Percentiles rank a stretch among this genome's conserved stretches.
Conservation (phyloP, 306 rosid species). For the Mimosa pudica region DNA sequence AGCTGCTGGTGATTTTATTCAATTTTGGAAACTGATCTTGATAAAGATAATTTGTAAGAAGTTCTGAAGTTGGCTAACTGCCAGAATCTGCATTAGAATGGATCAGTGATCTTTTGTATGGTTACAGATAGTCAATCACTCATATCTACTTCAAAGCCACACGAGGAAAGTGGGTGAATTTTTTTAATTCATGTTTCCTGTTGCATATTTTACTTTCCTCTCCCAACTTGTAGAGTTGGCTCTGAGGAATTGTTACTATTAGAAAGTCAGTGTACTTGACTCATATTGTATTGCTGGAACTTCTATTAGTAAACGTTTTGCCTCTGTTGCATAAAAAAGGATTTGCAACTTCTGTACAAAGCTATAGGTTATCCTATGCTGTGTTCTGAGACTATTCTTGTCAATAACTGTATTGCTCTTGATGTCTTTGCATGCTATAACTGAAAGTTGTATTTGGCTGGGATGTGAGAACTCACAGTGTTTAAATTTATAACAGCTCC, state of each 20-base stretch:
- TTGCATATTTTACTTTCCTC: constrained; percentile 46
- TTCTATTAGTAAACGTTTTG: constrained; percentile 33
- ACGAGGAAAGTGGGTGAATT: constrained; percentile 51
- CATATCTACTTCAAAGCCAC: constrained; percentile 40
- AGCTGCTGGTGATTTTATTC: constrained; percentile 20
- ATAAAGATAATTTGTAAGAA: constrained; percentile 32
- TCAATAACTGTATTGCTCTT: constrained; percentile 16
- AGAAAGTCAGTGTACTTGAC: constrained; percentile 47
- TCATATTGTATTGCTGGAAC: constrained; percentile 41
- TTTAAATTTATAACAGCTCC: background rate
- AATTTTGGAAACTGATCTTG: constrained; percentile 38
- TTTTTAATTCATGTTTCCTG: constrained; percentile 68
- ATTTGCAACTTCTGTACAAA: constrained; percentile 48
- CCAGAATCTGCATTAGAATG: constrained; percentile 30
- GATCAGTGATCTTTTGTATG: constrained; percentile 39
- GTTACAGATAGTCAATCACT: constrained; percentile 36
- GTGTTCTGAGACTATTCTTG: background rate
- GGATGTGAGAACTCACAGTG: background rate
- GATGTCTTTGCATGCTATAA: background rate
- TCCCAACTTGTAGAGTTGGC: constrained; percentile 63
- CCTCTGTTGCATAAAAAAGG: constrained; percentile 42
- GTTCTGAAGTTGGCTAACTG: constrained; percentile 22
- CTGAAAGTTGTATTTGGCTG: background rate
- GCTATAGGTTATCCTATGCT: constrained; percentile 32
- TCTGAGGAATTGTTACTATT: constrained; percentile 58